phyloP scores from a whole-genome alignment of 192 early-diverging fungal species.

The Coemansia sp. region DNA sequence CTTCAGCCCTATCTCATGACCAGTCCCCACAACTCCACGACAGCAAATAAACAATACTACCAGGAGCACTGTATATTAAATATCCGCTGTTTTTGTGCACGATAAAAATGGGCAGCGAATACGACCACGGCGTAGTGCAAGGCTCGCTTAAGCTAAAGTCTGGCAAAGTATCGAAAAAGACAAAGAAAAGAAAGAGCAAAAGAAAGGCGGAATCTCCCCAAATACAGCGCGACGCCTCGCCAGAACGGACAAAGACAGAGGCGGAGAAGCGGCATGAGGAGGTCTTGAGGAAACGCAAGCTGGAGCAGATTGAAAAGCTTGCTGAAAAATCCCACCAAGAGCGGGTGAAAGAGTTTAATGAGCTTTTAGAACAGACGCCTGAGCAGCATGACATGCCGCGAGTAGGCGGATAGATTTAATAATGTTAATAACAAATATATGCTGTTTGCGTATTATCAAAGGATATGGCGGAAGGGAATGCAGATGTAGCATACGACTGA shows the following conservation, averaged over 20 bases:
- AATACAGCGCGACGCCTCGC: not conserved
- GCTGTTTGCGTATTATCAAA: no score
- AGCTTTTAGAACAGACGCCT: constrained; percentile 56
- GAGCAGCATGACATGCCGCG: constrained; percentile 69
- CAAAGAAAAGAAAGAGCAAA: constrained; percentile 9
- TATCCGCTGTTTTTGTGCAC: not conserved
- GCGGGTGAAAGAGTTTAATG: constrained; percentile 59
- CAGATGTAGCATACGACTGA: no score
- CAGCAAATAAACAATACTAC: no score
- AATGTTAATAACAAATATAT: constrained; percentile 1
- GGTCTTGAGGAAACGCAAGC: constrained; percentile 17
- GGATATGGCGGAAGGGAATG: no score
- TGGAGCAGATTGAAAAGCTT: constrained; percentile 41
- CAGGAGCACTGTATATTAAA: not conserved
- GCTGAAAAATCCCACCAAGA: constrained; percentile 51
- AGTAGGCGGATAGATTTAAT: constrained; percentile 29
- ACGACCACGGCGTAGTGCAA: constrained; percentile 42
- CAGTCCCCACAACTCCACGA: no score
- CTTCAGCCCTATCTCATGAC: no score
- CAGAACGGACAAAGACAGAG: constrained; percentile 2
- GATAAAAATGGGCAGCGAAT: constrained; percentile 30
- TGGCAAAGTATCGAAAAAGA: constrained; percentile 21
- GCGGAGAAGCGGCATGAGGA: constrained; percentile 34
- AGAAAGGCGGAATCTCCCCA: not conserved
- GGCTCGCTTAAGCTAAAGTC: constrained; percentile 41